phyloP scores from a whole-genome alignment of 306 rosid genomes.

The Quercus wislizeni region DNA sequence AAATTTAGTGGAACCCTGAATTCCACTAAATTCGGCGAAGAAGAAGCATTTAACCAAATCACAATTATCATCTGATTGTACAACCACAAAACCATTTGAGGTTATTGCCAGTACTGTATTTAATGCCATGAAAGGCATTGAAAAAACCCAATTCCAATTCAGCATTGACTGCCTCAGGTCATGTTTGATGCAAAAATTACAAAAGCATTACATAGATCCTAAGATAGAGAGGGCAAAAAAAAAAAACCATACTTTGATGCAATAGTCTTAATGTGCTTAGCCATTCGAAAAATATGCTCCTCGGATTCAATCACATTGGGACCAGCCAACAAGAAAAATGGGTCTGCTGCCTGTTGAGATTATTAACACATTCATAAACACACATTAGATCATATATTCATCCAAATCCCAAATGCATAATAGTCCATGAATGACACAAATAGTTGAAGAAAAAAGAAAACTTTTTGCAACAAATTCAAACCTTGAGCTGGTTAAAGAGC shows the following conservation, averaged over 20 bases:
- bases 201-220: background rate
- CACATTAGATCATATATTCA: background rate
- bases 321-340: slow-evolving; percentile 88
- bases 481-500: slow-evolving; percentile 52
- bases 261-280: slow-evolving; percentile 61
- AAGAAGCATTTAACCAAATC: too few relatives aligned
- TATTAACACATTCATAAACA: slow-evolving; percentile 18
- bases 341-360: slow-evolving; percentile 63
- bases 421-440: background rate
- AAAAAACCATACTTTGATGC: slow-evolving; percentile 54
- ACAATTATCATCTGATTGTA: too few relatives aligned
- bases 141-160: background rate
- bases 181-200: background rate
- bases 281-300: slow-evolving; percentile 80
- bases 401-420: slow-evolving; percentile 6
- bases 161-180: background rate
- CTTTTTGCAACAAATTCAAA: background rate
- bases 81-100: too few relatives aligned
- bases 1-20: too few relatives aligned
- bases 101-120: too few relatives aligned
- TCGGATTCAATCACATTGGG: slow-evolving; percentile 97
- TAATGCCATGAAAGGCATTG: too few relatives aligned
- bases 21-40: too few relatives aligned
- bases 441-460: background rate
- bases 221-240: background rate